Evolutionary conservation across 768 basidiomycete species (phyloP), one percentile per base, ranked within the genome.

Genomic region (Trametes cingulata): DNA sequence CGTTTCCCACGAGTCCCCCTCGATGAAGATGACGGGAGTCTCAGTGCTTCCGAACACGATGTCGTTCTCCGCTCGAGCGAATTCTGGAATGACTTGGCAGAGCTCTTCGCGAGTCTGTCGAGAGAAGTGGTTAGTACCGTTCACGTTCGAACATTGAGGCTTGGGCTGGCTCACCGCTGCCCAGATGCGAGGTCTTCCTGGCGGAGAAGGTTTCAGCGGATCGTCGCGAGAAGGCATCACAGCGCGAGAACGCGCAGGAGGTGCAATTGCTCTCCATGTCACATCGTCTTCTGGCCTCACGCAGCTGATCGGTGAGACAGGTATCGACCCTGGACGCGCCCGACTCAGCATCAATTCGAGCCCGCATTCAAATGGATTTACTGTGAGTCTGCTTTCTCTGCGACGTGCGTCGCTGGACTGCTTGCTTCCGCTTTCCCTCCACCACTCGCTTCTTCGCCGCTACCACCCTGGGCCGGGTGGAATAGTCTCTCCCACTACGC

Each of bases 71-170:
- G 55, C 45, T 19, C 54, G 56, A 0, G 56, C 37, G 4, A 66
- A 48, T 25, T 63, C 61, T 1, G 68, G 68, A 1, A 69, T 10
- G 2, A 66, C 45, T 20, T 58, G 37, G 12, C 40, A 37, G 9
- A 69, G 54, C n/a, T 69, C 68, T 15, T 47, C 52, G 48, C 64
- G 66, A 58, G 19, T 65, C 68, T 69, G 52, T 1, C 6, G 33
- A n/a, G 15, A n/a, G 6, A 22, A 45, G 5, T 35, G 29, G 5
- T 19, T 13, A 36, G 10, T 8, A 22, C 2, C 6, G 15, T 14
- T 45, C 2, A 19, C 1, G 17, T 10, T 33, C 29, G 10, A 33
- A 24, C 20, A 27, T 3, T 4, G 6, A 20, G 19, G 10, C 29
- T 5, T 33, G 6, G 29, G 29, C 20, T 24, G 3, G 41, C 47